phyloP scores from a whole-genome alignment of 768 basidiomycete species.

The Lactarius psammicola region DNA sequence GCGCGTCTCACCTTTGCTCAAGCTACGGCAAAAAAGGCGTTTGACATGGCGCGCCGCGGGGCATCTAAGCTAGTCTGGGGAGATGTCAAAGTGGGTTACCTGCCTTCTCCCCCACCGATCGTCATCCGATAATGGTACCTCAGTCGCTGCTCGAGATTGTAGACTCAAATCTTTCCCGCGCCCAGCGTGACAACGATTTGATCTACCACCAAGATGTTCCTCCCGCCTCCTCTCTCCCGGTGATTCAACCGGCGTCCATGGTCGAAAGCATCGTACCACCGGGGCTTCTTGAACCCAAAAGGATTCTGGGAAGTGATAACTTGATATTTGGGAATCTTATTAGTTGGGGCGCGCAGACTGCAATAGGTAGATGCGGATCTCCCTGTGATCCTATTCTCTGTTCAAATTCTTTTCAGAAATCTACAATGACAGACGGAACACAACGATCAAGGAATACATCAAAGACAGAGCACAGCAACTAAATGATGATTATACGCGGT shows the following conservation, averaged over 20 bases:
- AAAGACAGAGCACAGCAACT: slow-evolving; percentile 57
- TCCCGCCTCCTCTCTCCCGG: slow-evolving; percentile 59
- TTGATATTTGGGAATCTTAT: slow-evolving; percentile 74
- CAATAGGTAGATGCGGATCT: slow-evolving; percentile 62
- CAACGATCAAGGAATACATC: slow-evolving; percentile 67
- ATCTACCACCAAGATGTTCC: slow-evolving; percentile 93
- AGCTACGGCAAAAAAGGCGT: slow-evolving; percentile 63
- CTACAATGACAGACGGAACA: slow-evolving; percentile 78
- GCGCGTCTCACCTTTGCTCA: slow-evolving; percentile 73
- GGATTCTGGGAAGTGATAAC: slow-evolving; percentile 49
- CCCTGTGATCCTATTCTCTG: neutral
- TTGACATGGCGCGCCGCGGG: slow-evolving; percentile 61
- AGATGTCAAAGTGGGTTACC: slow-evolving; percentile 67
- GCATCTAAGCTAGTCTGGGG: slow-evolving; percentile 63
- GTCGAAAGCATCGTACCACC: slow-evolving; percentile 57
- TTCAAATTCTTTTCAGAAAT: slow-evolving; percentile 51
- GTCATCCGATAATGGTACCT: neutral
- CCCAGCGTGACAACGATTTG: slow-evolving; percentile 89
- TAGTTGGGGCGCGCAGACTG: slow-evolving; percentile 84
- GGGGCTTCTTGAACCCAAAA: slow-evolving; percentile 57
- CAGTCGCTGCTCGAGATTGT: slow-evolving; percentile 78
- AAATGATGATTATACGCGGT: slow-evolving; percentile 62
- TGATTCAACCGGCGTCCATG: slow-evolving; percentile 64
- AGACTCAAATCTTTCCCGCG: slow-evolving; percentile 62
- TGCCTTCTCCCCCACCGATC: neutral